Base-by-base conservation (phyloP, 192 early-diverging fungal genomes). In the Allomyces arbusculus region DNA sequence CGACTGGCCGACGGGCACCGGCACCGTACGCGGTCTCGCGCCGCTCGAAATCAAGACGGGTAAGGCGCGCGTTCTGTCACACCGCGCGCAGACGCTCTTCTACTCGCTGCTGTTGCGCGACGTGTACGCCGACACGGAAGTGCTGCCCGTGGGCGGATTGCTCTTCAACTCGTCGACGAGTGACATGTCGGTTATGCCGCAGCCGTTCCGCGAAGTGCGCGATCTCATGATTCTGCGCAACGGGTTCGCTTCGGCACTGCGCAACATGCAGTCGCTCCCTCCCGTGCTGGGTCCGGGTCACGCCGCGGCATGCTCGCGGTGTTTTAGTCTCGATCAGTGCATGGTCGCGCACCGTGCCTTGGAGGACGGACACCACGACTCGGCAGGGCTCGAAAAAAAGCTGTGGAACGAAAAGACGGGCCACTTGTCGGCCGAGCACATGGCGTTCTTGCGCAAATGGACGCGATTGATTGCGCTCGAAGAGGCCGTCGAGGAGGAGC, bases 11-110 rank as follows among this genome's bases (percentile, higher is more conserved):
- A 40, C 3, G 4, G 33, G 33, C 3, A 40, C 33, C 33, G 33
- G 33, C 33, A 40, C 33, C 0, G 44, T 40, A 23, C 50, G 50
- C 50, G 50, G 50, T 0, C 79, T 84, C 10, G 77, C 86, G 55
- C 94, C 94, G 1, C 79, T 97, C 62, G 94, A 97, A 73, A 65
- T 97, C 10, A 97, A 97, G 71, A 88, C 89, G 5, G 91, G 93
- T 7, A 84, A 81, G 63, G 74, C 68, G 9, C 79, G 76, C 12
- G 77, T 80, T 33, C 62, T 83, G 1, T 69, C 79, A 1, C 91
- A 97, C 74, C 78, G 84, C 11, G 88, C 92, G 1, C 95, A 97
- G 70, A 83, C 90, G 0, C 74, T 82, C 16, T 74, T 95, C 16
- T 97, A 97, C 74, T 87, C 88, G 12, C 74, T 93, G 44, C 67